Conservation (phyloP, 352 stramenopile species). For the Pythium scleroteichum region DNA sequence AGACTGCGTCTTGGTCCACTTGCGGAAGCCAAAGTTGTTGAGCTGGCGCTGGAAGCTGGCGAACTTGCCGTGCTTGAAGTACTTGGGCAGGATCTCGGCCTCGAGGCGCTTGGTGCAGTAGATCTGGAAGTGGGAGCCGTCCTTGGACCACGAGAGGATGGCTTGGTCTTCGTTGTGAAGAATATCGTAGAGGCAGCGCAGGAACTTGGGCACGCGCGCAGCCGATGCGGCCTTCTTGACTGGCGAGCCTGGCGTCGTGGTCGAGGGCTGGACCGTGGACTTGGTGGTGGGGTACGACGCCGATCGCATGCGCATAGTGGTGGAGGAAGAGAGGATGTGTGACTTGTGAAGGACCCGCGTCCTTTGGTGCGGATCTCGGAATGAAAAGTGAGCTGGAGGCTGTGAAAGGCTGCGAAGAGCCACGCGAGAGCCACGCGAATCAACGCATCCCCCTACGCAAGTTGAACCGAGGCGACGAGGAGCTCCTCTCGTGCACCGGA, state of each 20-base stretch:
- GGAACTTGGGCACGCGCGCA: slow-evolving; percentile 76
- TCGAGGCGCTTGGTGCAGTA: slow-evolving; percentile 60
- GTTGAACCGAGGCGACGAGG: slow-evolving; percentile 21
- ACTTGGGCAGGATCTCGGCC: slow-evolving; percentile 85
- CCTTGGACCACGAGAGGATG: slow-evolving; percentile 72
- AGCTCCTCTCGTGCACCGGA: slow-evolving; percentile 3
- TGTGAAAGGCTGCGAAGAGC: slow-evolving; percentile 33
- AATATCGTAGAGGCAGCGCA: slow-evolving; percentile 78
- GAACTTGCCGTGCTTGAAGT: slow-evolving; percentile 95
- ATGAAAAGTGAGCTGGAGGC: slow-evolving; percentile 30
- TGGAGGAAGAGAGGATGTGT: slow-evolving; percentile 6
- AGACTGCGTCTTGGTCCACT: slow-evolving; percentile 83
- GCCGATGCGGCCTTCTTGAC: slow-evolving; percentile 22
- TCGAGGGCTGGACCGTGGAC: background rate
- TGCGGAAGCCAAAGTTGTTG: slow-evolving; percentile 93
- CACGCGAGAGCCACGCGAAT: slow-evolving; percentile 23
- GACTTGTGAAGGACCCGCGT: slow-evolving; percentile 18
- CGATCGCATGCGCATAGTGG: slow-evolving; percentile 32
- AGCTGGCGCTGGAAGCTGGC: slow-evolving; percentile 91
- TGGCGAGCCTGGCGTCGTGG: background rate
- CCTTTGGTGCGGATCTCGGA: slow-evolving; percentile 28
- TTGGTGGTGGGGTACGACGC: slow-evolving; percentile 20
- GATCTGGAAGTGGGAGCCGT: slow-evolving; percentile 73
- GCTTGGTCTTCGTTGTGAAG: slow-evolving; percentile 65
- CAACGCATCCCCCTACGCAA: slow-evolving; percentile 31